phyloP scores from a whole-genome alignment of 371 early-diverging fungal genomes.

The Syncephalastrum racemosum region DNA sequence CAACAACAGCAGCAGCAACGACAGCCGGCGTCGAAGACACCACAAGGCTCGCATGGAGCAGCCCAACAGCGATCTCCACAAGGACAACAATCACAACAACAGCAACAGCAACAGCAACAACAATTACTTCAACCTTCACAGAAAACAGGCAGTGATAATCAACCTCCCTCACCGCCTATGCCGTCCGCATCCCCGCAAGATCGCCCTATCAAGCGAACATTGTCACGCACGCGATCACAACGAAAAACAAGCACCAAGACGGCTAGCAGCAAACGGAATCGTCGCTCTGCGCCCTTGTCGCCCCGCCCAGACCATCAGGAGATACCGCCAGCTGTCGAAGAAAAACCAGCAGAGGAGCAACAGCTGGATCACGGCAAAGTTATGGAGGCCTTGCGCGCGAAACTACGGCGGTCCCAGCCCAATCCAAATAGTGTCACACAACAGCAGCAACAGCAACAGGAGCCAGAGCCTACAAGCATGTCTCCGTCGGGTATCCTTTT shows the following conservation, averaged over 20 bases:
- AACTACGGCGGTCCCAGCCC: constrained; percentile 17
- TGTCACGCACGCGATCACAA: constrained; percentile 39
- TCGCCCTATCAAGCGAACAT: constrained; percentile 24
- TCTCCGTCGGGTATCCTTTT: constrained; percentile 45
- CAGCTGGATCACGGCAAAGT: constrained; percentile 25
- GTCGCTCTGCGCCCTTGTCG: constrained; percentile 12
- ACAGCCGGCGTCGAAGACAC: not conserved
- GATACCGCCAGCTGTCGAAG: constrained; percentile 4
- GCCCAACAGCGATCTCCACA: constrained; percentile 19
- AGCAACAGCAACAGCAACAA: constrained; percentile 6
- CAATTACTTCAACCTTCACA: too few species aligned
- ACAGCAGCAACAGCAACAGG: constrained; percentile 17
- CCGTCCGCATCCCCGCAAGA: constrained; percentile 1
- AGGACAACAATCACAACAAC: constrained; percentile 2
- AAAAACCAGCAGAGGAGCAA: constrained; percentile 5
- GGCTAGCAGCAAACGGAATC: constrained; percentile 24
- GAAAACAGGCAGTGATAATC: too few species aligned
- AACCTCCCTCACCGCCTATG: too few species aligned
- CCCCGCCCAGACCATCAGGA: constrained; percentile 8
- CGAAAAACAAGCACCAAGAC: constrained; percentile 16
- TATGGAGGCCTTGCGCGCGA: constrained; percentile 29
- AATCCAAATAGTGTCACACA: constrained; percentile 13
- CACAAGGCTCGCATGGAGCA: too few species aligned
- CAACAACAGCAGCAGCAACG: constrained; percentile 36
- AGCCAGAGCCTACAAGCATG: constrained; percentile 27